Conservation (phyloP, 1,284 basidiomycete species). For the Cutaneotrichosporon cutaneum region DNA sequence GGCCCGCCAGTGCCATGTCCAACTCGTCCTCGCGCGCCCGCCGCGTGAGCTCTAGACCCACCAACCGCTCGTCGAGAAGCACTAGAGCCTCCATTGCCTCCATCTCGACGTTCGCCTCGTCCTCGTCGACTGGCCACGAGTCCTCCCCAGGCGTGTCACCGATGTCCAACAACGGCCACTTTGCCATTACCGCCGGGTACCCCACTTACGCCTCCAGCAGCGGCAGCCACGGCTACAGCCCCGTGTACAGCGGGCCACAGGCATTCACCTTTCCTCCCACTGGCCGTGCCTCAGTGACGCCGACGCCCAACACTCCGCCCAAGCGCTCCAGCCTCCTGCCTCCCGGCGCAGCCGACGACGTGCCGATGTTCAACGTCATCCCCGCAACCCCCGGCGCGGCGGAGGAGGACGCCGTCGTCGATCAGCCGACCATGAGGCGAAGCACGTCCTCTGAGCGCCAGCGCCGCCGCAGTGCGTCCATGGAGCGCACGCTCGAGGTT, state of each 20-base stretch:
- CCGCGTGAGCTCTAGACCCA: conserved; percentile 15
- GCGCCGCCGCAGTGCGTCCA: conserved; percentile 5
- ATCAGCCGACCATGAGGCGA: neutral
- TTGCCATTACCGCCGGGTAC: neutral
- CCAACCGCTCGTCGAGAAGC: conserved; percentile 6
- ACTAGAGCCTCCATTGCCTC: conserved; percentile 20
- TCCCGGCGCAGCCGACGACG: neutral
- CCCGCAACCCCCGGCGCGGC: conserved; percentile 44
- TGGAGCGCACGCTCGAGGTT: conserved; percentile 12
- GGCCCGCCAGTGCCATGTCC: conserved; percentile 9
- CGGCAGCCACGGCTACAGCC: conserved; percentile 2
- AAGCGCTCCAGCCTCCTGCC: neutral
- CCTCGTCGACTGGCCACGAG: conserved; percentile 1
- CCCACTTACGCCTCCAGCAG: neutral
- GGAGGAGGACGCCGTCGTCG: conserved; percentile 19
- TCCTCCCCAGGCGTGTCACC: conserved; percentile 4
- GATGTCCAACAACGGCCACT: neutral
- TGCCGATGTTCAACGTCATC: conserved; percentile 42
- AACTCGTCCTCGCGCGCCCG: conserved; percentile 7
- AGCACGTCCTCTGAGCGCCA: neutral
- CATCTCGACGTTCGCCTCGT: conserved; percentile 12
- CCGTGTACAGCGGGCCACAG: neutral
- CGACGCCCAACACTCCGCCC: neutral
- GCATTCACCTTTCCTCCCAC: neutral
- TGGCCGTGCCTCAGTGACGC: neutral